These are phyloP conservation scores for Quercus engelmannii DNA, from an alignment of 306 rosid genomes.

Conservation along the genomic window DNA sequence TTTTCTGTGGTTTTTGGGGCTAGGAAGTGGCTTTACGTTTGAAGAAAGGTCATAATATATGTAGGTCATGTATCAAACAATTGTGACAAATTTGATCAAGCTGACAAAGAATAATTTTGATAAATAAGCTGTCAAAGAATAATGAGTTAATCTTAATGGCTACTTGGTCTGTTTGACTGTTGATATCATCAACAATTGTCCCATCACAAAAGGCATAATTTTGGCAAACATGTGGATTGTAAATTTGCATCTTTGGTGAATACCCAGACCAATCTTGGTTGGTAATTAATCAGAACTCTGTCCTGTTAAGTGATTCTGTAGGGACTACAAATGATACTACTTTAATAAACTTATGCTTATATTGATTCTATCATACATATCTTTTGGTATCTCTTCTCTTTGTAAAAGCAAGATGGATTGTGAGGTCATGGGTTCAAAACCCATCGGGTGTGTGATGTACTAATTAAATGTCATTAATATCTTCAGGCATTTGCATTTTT, in stretches of 20 bases:
- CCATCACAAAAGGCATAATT: not conserved
- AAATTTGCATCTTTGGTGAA: not conserved
- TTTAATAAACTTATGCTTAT: not conserved
- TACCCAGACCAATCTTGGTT: constrained; percentile 2
- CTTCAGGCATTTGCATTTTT: not conserved
- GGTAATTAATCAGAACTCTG: not conserved
- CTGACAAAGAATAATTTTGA: not conserved
- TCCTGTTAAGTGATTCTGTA: not conserved
- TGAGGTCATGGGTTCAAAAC: no score
- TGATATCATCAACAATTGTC: not conserved
- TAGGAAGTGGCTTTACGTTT: not conserved
- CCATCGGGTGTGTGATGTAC: no score
- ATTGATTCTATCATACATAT: not conserved
- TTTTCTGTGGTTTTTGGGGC: not conserved
- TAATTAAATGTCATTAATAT: not conserved
- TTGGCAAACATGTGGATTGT: not conserved
- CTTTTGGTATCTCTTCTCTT: not conserved
- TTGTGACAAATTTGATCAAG: not conserved
- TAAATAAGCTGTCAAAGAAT: not conserved
- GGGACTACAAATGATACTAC: not conserved
- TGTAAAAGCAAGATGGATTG: no score
- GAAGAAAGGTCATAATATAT: not conserved
- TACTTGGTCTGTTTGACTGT: not conserved
- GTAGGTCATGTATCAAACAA: not conserved
- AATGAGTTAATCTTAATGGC: not conserved